Evolutionary conservation across 768 basidiomycete species (phyloP).

Genomic region (Kwoniella sp.): DNA sequence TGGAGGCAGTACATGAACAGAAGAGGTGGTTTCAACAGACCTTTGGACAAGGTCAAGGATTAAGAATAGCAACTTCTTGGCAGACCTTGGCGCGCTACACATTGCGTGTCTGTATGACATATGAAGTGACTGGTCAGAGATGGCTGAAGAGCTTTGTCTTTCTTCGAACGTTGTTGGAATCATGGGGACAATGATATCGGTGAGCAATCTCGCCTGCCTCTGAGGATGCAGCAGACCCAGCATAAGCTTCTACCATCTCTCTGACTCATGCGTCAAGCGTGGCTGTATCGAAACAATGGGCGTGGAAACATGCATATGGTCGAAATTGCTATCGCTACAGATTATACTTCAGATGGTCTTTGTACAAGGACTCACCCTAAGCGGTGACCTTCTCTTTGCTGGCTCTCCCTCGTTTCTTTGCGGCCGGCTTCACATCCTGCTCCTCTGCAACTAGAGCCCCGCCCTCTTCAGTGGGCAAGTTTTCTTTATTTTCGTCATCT

Average conservation of each 20-base stretch:
- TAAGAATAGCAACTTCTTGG: background rate
- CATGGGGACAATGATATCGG: too few species aligned
- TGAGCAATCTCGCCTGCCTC: too few species aligned
- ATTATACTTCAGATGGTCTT: background rate
- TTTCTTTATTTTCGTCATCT: slow-evolving; percentile 23
- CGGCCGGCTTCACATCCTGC: slow-evolving; percentile 8
- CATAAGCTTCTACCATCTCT: too few species aligned
- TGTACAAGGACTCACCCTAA: background rate
- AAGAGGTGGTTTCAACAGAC: slow-evolving; percentile 62
- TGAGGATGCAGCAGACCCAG: too few species aligned
- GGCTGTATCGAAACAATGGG: too few species aligned
- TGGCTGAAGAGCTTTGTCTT: too few species aligned
- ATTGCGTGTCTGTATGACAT: too few species aligned
- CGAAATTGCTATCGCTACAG: background rate
- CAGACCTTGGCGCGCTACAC: too few species aligned
- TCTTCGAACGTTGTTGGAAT: too few species aligned
- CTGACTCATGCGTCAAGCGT: too few species aligned
- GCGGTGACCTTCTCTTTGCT: slow-evolving; percentile 12
- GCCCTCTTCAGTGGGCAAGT: slow-evolving; percentile 7
- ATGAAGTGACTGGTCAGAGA: too few species aligned
- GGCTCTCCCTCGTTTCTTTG: slow-evolving; percentile 15
- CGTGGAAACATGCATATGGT: background rate
- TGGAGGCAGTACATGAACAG: slow-evolving; percentile 99
- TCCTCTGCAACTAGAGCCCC: background rate
- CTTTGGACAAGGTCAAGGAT: slow-evolving; percentile 92